Base-by-base conservation (phyloP, 345 rosid species). In the Aquilaria yunnanensis region DNA sequence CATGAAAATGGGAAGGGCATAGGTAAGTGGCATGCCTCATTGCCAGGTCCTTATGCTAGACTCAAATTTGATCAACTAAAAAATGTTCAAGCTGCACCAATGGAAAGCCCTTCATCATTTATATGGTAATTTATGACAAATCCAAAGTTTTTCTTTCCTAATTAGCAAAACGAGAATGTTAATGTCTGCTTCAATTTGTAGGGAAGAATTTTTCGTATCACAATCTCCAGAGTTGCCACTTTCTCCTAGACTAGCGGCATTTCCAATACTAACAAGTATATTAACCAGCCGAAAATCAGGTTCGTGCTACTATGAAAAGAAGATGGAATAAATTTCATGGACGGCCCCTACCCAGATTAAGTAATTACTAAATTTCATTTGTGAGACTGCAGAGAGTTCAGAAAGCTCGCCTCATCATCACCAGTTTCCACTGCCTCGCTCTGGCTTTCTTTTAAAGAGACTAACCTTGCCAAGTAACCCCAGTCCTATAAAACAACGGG, bases 401-500 rank as follows among this genome's bases (percentile, higher is more conserved):
- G 14, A 84, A 47, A 48, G 70, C 41, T 83, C 98, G 63, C 91
- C 92, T 4, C 69, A 67, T 37, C 43, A 37, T 9, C 67, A 67
- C 49, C 78, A 71, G 3, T 77, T 74, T 67, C 80, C 83, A 32
- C 71, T 83, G 61, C 54, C 70, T 12, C 78, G 72, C 43, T 72
- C 83, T 2, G 81, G 79, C 47, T 83, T 94, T 61, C 56, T 72
- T 65, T 71, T 75, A 7, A 78, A 69, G 65, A 78, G 90, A 71
- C 75, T 86, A 66, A 63, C 67, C 65, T 79, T 87, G 68, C 87
- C 90, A 32, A 74, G 54, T 72, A 56, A 63, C 47, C 47, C 75
- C 14, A 54, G 37, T 32, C 51, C 60, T 57, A 59, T 41, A 53
- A 71, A 63, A 46, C 56, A 63, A 46, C 56, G 68, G 83, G 96